Evolutionary conservation across 2,329 filamentous ascomycete species (phyloP), one percentile per base, ranked within the genome.

Genomic region (Cladophialophora exuberans): DNA sequence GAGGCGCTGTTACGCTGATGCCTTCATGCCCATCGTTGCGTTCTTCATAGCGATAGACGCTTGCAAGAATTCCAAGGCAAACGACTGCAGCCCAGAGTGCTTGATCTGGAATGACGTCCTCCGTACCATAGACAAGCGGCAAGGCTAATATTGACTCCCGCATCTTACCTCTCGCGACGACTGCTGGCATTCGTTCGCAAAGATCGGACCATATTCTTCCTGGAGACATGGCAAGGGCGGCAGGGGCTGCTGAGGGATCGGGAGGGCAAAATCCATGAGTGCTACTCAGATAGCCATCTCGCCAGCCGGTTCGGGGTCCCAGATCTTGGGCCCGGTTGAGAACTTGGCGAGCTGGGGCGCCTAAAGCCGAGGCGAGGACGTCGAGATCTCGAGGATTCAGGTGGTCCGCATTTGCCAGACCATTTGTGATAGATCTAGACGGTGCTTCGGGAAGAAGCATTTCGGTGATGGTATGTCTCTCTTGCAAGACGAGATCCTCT

Each of bases 201-300:
- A 54, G 50, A 28, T 58, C 50, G 11, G 51, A 51, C 56, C 56
- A 58, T 30, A 58, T 52, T 33, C 46, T 49, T n/a, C 56, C 56
- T 33, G 51, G 41, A n/a, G 56, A 54, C 41, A 53, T 50, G 10
- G 46, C 44, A 18, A 58, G 39, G 10, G 50, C 46, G 3, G 41
- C 51, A n/a, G 46, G 46, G 9, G 56, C 46, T 18, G 44, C 50
- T n/a, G 50, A 53, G 23, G 51, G 44, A 36, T 58, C 51, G 28
- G 56, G 50, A 23, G 56, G 56, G 43, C 56, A 58, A 28, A 58
- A 58, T n/a, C 56, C 56, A 44, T 58, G 45, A 9, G 44, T 54
- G 35, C 50, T 54, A 4, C 45, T 45, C 17, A 58, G 31, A 23
- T 54, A 58, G n/a, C 56, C 56, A 31, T 58, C 56, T 7, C 51